These are phyloP conservation scores for Thermoascus crustaceus DNA, from an alignment of 2,329 filamentous ascomycete species.

Conservation along the genomic window DNA sequence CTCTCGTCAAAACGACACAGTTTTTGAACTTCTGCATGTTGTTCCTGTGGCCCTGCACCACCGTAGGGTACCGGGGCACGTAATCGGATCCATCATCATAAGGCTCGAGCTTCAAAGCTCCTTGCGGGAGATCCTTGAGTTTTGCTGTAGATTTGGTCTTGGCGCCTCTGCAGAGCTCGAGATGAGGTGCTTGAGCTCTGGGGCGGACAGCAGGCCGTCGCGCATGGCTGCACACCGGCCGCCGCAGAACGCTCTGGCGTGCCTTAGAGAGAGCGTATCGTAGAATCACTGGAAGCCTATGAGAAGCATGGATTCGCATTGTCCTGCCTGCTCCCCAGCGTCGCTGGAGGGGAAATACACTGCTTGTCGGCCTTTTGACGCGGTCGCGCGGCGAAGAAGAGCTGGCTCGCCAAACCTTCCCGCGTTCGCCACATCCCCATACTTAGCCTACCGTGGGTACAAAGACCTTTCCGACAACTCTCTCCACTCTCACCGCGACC, in stretches of 20 bases:
- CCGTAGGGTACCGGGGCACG: slow-evolving; percentile 66
- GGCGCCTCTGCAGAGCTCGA: slow-evolving; percentile 20
- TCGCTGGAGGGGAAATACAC: not conserved
- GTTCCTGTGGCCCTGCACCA: slow-evolving; percentile 74
- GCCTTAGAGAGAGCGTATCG: not conserved
- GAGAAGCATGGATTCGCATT: slow-evolving; percentile 8
- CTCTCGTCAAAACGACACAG: slow-evolving; percentile 82
- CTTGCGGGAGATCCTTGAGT: slow-evolving; percentile 49
- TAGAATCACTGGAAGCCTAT: slow-evolving; percentile 2
- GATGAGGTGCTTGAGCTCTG: slow-evolving; percentile 8
- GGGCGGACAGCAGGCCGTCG: slow-evolving; percentile 13
- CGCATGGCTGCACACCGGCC: slow-evolving; percentile 25
- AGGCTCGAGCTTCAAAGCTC: slow-evolving; percentile 40
- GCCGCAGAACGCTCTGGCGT: slow-evolving; percentile 14
- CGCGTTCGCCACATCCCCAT: slow-evolving; percentile 7
- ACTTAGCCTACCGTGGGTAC: not conserved
- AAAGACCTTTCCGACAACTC: too few relatives aligned
- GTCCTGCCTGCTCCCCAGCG: slow-evolving; percentile 1
- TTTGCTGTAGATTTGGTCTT: slow-evolving; percentile 32
- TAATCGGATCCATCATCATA: slow-evolving; percentile 38
- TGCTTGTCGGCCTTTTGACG: not conserved
- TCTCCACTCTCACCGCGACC: too few relatives aligned
- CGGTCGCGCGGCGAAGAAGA: slow-evolving; percentile 1
- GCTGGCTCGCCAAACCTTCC: slow-evolving; percentile 8
- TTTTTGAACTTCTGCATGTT: slow-evolving; percentile 89